phyloP scores from a whole-genome alignment of 768 basidiomycete genomes.

The Podaxis mareebaensis region DNA sequence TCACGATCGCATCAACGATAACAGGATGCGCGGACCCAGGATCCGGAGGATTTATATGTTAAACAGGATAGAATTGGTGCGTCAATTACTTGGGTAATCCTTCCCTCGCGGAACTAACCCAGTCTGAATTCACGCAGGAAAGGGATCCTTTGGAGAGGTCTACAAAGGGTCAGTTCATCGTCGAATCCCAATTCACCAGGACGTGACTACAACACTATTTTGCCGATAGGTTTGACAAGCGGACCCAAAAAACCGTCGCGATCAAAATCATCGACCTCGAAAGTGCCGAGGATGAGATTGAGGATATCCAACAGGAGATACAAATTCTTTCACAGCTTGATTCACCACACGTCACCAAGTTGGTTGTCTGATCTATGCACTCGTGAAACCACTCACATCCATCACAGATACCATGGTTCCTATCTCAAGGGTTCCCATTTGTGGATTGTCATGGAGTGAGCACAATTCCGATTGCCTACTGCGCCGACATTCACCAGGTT shows the following conservation, averaged over 20 bases:
- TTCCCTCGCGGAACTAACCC: constrained; percentile 15
- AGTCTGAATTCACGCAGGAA: constrained; percentile 55
- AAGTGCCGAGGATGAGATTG: constrained; percentile 98
- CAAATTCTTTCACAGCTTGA: constrained; percentile 97
- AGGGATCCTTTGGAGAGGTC: constrained; percentile 99
- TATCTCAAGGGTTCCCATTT: constrained; percentile 94
- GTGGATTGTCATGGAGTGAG: constrained; percentile 99
- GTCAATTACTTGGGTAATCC: constrained; percentile 16
- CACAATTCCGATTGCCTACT: constrained; percentile 15
- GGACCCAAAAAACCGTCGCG: constrained; percentile 95
- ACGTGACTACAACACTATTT: constrained; percentile 16
- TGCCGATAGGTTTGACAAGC: constrained; percentile 79
- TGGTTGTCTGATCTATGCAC: constrained; percentile 30
- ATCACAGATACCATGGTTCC: constrained; percentile 85
- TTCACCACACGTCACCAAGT: constrained; percentile 96
- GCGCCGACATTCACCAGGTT: constrained; percentile 14
- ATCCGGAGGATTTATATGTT: constrained; percentile 97
- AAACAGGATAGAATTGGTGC: constrained; percentile 96
- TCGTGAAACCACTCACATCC: constrained; percentile 17
- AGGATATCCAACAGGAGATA: constrained; percentile 99
- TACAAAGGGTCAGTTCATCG: constrained; percentile 80
- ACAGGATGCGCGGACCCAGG: constrained; percentile 71
- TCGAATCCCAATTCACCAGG: constrained; percentile 16
- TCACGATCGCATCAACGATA: constrained; percentile 24
- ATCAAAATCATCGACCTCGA: constrained; percentile 99